Evolutionary conservation across 148 eudicot genomes (phyloP), one percentile per base, ranked within the genome.

Genomic region (Silene uniflora): DNA sequence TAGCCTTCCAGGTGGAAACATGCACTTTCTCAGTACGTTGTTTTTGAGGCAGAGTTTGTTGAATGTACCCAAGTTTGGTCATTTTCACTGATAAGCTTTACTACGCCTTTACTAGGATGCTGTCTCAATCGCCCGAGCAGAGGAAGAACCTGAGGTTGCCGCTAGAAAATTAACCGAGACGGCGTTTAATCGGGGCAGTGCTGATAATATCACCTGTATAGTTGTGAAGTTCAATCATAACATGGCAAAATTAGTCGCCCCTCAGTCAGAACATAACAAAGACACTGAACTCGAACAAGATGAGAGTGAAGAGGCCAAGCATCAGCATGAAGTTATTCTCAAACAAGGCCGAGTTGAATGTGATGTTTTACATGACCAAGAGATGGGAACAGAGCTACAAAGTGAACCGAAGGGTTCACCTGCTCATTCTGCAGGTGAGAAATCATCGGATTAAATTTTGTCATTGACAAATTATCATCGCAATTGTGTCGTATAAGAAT

Each of bases 121-220:
- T 84, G 85, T 92, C 56, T 83, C 93, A 22, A 84, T 95, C 62
- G 98, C 98, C 58, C 84, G 78, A 47, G 63, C 83, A 25, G 99
- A 90, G 85, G 92, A 88, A 61, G 97, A 89, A 68, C 88, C 94
- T 0, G 93, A 90, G 84, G 90, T 86, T 12, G 99, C 99, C 32
- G 99, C 99, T 66, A 84, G 87, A 75, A 95, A 92, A 72, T 78
- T 95, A 71, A 91, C 93, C 0, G 97, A 95, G 74, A 88, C 97
- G n/a, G 97, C 99, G 72, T 95, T 87, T 69, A 71, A 82, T 44
- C 90, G 96, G 42, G 99, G 99, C 62, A 92, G 99, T 76, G 94
- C 97, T 23, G 99, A 95, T 70, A 95, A 92, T 72, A 95, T 95
- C 65, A 90, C 99, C 63, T 92, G 97, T 84, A 92, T 95, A 68